These are phyloP conservation scores for Zygosaccharomyces pseudobailii DNA, from an alignment of 1,139 yeast species.

Conservation along the genomic window DNA sequence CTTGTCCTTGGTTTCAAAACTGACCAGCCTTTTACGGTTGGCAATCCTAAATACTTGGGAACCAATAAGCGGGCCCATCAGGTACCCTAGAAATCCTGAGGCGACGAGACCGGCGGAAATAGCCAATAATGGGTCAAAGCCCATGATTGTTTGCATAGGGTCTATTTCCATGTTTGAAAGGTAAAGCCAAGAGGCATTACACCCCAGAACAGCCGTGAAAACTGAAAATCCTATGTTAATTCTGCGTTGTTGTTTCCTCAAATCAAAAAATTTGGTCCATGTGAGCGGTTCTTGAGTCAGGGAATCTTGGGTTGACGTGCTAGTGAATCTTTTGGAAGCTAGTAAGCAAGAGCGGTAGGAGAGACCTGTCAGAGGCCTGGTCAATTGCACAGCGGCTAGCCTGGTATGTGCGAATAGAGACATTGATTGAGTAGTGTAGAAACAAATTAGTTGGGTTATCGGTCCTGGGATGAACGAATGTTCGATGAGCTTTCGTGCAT, in stretches of 20 bases:
- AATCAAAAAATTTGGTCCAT: conserved; percentile 76
- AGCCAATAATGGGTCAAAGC: conserved; percentile 81
- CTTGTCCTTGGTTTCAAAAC: conserved; percentile 59
- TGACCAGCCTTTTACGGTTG: conserved; percentile 44
- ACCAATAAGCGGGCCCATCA: conserved; percentile 82
- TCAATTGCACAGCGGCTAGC: background rate
- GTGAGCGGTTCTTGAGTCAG: conserved; percentile 16
- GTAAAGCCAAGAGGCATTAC: conserved; percentile 67
- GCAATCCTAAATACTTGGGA: conserved; percentile 56
- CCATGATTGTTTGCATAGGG: conserved; percentile 74
- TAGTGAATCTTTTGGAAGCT: background rate
- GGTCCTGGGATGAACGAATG: background rate
- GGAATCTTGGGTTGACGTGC: background rate
- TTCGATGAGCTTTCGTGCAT: background rate
- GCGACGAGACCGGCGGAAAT: conserved; percentile 60
- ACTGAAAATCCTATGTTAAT: conserved; percentile 65
- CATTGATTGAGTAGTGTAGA: background rate
- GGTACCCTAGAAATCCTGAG: conserved; percentile 74
- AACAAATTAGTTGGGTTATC: background rate
- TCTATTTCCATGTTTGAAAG: conserved; percentile 79
- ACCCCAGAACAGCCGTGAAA: conserved; percentile 63
- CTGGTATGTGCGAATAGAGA: background rate
- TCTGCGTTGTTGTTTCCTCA: conserved; percentile 71
- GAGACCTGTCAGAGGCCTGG: background rate
- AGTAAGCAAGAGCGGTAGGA: background rate